phyloP scores from a whole-genome alignment of 2,329 filamentous ascomycete species.

The Xylaria sp. region DNA sequence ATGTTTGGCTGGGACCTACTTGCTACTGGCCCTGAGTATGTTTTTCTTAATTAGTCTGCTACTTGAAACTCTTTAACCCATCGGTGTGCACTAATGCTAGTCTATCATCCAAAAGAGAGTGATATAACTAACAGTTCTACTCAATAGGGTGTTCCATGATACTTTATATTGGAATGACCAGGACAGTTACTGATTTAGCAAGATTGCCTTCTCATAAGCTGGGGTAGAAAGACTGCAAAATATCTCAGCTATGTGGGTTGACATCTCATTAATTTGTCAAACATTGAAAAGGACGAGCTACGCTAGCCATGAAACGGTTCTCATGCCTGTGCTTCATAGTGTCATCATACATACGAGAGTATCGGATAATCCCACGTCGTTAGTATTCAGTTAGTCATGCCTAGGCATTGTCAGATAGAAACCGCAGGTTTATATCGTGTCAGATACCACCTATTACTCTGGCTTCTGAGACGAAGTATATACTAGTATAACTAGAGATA shows the following conservation, averaged over 20 bases:
- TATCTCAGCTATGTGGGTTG: neutral
- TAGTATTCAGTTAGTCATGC: neutral
- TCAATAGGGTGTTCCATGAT: slow-evolving; percentile 53
- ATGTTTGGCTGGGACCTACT: slow-evolving; percentile 67
- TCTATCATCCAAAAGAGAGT: neutral
- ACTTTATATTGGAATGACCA: slow-evolving; percentile 66
- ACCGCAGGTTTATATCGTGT: neutral
- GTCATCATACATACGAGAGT: neutral
- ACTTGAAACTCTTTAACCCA: neutral
- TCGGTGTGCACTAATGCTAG: neutral
- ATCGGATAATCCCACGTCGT: neutral
- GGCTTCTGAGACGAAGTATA: neutral
- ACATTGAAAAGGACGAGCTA: neutral
- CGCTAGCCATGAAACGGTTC: neutral
- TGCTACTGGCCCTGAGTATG: slow-evolving; percentile 64
- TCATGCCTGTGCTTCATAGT: neutral
- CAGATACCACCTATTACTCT: neutral
- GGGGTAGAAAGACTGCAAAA: neutral
- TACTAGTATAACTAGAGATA: neutral
- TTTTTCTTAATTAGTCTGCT: slow-evolving; percentile 38
- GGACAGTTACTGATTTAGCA: slow-evolving; percentile 52
- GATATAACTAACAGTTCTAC: slow-evolving; percentile 13
- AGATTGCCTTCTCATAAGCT: neutral
- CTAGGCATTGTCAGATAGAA: neutral
- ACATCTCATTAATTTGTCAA: neutral